These are phyloP conservation scores for Colletotrichum tanaceti DNA, from an alignment of 2,329 filamentous ascomycete species.

Conservation along the genomic window DNA sequence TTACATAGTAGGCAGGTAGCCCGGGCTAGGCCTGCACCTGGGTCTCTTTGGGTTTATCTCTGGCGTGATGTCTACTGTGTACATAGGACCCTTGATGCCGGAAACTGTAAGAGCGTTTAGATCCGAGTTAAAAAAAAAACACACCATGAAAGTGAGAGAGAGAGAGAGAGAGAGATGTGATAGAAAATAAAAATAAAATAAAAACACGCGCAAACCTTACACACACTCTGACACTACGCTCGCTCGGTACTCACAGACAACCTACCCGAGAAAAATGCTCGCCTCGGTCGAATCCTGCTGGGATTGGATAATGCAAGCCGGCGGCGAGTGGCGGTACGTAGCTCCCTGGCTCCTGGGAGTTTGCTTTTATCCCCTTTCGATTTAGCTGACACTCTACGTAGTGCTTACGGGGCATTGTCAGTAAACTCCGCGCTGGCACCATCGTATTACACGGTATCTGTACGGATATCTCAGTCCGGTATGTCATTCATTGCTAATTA, in stretches of 20 bases:
- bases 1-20: too few species aligned
- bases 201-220: too few species aligned
- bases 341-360: neutral
- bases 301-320: neutral
- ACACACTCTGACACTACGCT: too few species aligned
- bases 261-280: neutral
- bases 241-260: too few species aligned
- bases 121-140: too few species aligned
- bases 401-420: too few species aligned
- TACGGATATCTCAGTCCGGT: slow-evolving; percentile 1
- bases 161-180: too few species aligned
- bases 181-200: neutral
- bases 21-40: neutral
- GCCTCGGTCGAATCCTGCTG: neutral
- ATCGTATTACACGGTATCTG: neutral
- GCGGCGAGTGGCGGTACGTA: neutral
- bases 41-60: slow-evolving; percentile 18
- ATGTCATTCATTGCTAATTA: neutral
- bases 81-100: neutral
- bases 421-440: neutral
- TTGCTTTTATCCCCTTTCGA: too few species aligned
- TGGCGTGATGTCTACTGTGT: neutral
- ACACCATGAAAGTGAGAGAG: neutral
- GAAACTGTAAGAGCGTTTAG: neutral
- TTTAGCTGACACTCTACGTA: neutral